Evolutionary conservation across 768 basidiomycete genomes (phyloP), one percentile per base, ranked within the genome.

Genomic region (Suillus americanus): DNA sequence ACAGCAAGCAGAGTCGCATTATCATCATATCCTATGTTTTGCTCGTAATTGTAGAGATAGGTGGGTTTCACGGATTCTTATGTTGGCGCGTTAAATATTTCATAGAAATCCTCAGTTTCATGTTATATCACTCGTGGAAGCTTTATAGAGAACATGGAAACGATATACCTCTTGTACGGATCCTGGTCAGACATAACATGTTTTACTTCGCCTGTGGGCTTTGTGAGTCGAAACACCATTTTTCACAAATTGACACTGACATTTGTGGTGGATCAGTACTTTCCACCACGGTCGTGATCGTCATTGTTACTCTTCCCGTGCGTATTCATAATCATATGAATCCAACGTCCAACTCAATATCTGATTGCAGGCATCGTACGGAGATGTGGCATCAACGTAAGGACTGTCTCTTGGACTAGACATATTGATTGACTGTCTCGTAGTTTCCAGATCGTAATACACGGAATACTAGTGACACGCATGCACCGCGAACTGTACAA

Each of bases 201-300:
- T 41, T 41, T 38, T 55, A 59, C 12, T 59, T 59, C 20, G 13
- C 57, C 10, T 59, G 57, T 37, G 57, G 57, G 10, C 38, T 57
- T 25, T 40, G 38, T 57, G 56, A 40, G 56, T 16, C 35, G 18
- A 40, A 41, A 28, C 25, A 20, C 28, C 2, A 35, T 55, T 33
- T n/a, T n/a, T 35, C 20, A 55, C n/a, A n/a, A 13, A 35, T 5
- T 13, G 20, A 12, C 20, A 55, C 20, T 54, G 12, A 54, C 33
- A 35, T 5, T 35, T 35, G 12, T 54, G 33, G 20, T 12, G 53
- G 53, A 54, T 3, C 33, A 54, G 53, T 54, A 20, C 41, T 10
- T 40, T 59, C 38, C 18, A 28, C 38, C 25, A 1, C 12, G 5
- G 18, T 41, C 2, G 38, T 28, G 38, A 25, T 20, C 56, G 6